Evolutionary conservation across 2,329 filamentous ascomycete species (phyloP), one percentile per base, ranked within the genome.

Genomic region (Colletotrichum tanaceti): DNA sequence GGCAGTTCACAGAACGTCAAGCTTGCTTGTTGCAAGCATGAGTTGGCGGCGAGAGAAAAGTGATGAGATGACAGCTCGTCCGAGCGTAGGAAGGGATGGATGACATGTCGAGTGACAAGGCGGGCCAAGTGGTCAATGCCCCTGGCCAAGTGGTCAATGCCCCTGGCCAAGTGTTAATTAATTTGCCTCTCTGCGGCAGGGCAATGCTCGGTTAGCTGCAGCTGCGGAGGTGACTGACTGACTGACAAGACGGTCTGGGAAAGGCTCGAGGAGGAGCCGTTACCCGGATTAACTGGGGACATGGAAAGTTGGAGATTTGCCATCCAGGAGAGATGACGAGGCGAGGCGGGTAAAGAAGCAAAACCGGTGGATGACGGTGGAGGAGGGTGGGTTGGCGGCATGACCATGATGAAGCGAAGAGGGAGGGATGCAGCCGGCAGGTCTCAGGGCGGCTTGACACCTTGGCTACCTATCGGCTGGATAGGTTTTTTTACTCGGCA

Each of bases 251-350:
- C 18, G 46, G n/a, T 10, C 39, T 49, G 18, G 58, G 58, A 62
- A 20, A 47, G 35, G 39, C 52, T 47, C 41, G 32, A 65, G 41
- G 20, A 18, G 49, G 35, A 68, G 62, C 61, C 54, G 49, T 60
- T 49, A 59, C 5, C 55, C 55, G 54, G 6, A 46, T 59, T 68
- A 41, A 65, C 43, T 65, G 65, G 61, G 65, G 54, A 65, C 63
- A 14, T 5, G 16, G 16, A 50, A 18, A 20, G 7, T 32, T 57
- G 52, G 44, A 58, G 3, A 49, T 35, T 28, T 68, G 16, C 41
- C 38, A 41, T 39, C 35, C 24, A 32, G 57, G 49, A 50, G 47
- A 18, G 35, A 53, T 58, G 61, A 65, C 55, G 53, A 58, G 41
- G 35, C 39, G 53, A 49, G 46, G 60, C 65, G 65, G 65, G 65